A percentile compares a stretch with the other conserved stretches of the same genome.
Evolutionary conservation across 164 flowering plant species (phyloP).

Genomic region (Vitis riparia): DNA sequence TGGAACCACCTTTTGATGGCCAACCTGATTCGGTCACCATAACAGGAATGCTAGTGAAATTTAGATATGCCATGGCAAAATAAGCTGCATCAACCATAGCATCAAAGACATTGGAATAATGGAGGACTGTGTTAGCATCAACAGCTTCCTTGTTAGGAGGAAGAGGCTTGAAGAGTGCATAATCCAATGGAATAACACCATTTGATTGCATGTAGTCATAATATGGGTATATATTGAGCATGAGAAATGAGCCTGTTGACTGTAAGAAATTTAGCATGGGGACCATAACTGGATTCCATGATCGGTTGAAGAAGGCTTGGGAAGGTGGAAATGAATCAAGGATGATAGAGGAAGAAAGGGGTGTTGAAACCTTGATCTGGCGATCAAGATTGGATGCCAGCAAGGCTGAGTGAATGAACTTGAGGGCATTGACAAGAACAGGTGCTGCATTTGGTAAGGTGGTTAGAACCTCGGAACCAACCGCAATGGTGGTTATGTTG

Average conservation of each 20-base stretch:
- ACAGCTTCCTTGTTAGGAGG: conserved; percentile 74
- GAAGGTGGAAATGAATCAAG: conserved; percentile 84
- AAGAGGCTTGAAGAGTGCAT: conserved; percentile 70
- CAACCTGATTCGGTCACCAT: conserved; percentile 78
- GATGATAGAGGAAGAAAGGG: conserved; percentile 56
- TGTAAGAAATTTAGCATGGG: conserved; percentile 69
- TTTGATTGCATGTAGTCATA: conserved; percentile 68
- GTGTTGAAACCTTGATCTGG: conserved; percentile 66
- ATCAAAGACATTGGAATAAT: conserved; percentile 76
- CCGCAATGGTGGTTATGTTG: conserved; percentile 64
- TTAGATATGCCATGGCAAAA: conserved; percentile 61
- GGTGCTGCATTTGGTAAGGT: conserved; percentile 67
- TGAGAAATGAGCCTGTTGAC: conserved; percentile 53
- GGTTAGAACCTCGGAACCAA: conserved; percentile 69
- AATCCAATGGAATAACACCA: conserved; percentile 72
- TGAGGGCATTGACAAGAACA: conserved; percentile 57
- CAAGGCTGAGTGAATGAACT: conserved; percentile 68
- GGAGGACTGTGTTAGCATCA: conserved; percentile 73
- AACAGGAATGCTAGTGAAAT: conserved; percentile 67
- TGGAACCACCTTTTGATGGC: conserved; percentile 76
- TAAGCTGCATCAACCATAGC: conserved; percentile 77
- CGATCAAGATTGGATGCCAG: conserved; percentile 68
- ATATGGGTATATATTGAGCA: conserved; percentile 77
- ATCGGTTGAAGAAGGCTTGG: conserved; percentile 67
- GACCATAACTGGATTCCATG: conserved; percentile 52